Percentiles rank a stretch among this genome's conserved stretches.
Conservation (phyloP, 768 basidiomycete species). For the Peribolospora kevripleyi region DNA sequence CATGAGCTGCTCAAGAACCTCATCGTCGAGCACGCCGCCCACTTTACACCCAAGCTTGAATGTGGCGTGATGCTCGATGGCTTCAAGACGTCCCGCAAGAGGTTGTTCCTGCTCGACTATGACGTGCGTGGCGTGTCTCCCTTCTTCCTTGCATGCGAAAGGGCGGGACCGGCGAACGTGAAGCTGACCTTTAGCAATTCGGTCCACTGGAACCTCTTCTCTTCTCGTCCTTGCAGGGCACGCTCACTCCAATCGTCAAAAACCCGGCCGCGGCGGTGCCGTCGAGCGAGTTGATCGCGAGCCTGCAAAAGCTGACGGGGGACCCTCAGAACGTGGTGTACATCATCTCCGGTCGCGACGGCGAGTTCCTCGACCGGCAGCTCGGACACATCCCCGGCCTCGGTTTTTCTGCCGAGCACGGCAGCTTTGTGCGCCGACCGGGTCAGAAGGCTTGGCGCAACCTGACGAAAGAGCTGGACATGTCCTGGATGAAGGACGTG, state of each 20-base stretch:
- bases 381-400: slow-evolving; percentile 58
- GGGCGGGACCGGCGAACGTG: too few relatives aligned
- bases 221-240: slow-evolving; percentile 35
- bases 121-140: slow-evolving; percentile 34
- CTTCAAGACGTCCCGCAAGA: slow-evolving; percentile 49
- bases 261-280: slow-evolving; percentile 68
- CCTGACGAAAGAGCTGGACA: slow-evolving; percentile 76
- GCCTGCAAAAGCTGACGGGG: slow-evolving; percentile 41
- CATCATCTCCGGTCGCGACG: slow-evolving; percentile 91
- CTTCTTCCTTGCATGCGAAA: neutral
- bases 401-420: slow-evolving; percentile 90
- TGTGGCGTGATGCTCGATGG: slow-evolving; percentile 31
- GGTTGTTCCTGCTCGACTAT: slow-evolving; percentile 86
- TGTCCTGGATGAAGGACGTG: slow-evolving; percentile 94
- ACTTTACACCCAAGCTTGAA: slow-evolving; percentile 64
- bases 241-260: slow-evolving; percentile 90
- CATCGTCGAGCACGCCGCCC: slow-evolving; percentile 48
- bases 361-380: slow-evolving; percentile 71
- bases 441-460: slow-evolving; percentile 48
- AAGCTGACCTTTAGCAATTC: neutral
- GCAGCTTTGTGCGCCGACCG: slow-evolving; percentile 63
- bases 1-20: slow-evolving; percentile 70
- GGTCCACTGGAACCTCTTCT: neutral
- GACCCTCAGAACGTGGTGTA: slow-evolving; percentile 84
- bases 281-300: slow-evolving; percentile 42